Conservation (phyloP, 768 basidiomycete genomes). For the Tricholoma saponaceum region DNA sequence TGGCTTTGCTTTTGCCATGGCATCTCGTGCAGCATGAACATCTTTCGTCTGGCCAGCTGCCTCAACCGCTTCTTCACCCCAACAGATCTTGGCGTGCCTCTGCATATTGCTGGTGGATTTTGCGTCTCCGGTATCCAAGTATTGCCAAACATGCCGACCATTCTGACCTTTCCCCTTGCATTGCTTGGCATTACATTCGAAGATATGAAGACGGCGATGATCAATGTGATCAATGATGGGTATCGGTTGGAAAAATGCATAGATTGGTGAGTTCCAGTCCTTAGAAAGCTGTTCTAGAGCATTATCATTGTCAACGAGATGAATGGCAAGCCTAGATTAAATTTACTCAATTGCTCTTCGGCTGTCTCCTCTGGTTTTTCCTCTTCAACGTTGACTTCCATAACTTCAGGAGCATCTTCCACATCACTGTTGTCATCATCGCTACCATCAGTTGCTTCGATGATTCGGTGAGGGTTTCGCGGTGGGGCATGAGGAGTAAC, state of each 20-base stretch:
- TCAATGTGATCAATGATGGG: not conserved
- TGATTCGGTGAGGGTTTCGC: conserved; percentile 1
- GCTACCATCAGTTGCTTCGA: not conserved
- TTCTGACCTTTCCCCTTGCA: not conserved
- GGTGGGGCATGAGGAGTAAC: conserved; percentile 40
- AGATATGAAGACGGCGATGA: not conserved
- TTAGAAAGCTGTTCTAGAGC: not conserved
- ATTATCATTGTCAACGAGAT: too few species aligned
- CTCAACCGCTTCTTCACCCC: not conserved
- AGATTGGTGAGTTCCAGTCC: not conserved
- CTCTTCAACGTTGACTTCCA: not conserved
- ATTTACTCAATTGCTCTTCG: not conserved
- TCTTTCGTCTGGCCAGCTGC: not conserved
- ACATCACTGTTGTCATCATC: not conserved
- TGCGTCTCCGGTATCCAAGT: not conserved
- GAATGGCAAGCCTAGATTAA: too few species aligned
- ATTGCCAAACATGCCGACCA: not conserved
- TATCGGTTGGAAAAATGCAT: not conserved
- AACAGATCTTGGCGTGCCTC: not conserved
- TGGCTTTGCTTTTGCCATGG: too few species aligned
- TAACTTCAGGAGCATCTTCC: not conserved
- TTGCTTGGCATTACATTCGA: not conserved
- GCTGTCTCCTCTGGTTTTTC: not conserved
- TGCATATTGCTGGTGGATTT: not conserved
- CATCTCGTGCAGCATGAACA: too few species aligned